Evolutionary conservation across 2,329 filamentous ascomycete species (phyloP).

Genomic region (Fusarium musae): DNA sequence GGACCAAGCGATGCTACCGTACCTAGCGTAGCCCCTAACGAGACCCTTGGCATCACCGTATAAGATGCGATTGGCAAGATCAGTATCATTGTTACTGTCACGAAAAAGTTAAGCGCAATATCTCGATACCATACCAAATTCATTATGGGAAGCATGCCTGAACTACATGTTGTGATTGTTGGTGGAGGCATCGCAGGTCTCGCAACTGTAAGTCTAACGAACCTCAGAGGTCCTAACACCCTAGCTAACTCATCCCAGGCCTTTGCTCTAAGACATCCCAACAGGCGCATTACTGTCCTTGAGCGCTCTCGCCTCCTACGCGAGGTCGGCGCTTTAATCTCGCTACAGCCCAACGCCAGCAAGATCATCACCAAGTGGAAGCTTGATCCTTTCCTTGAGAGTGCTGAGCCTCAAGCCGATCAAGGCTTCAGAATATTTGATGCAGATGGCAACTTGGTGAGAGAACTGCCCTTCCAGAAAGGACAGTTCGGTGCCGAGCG

Average conservation of each 20-base stretch:
- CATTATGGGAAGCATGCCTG: constrained; percentile 34
- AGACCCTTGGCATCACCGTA: constrained; percentile 3
- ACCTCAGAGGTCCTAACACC: fast-evolving
- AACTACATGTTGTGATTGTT: constrained; percentile 35
- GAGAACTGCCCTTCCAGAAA: constrained; percentile 31
- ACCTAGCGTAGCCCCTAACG: neutral
- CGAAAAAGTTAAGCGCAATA: neutral
- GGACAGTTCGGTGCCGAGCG: constrained; percentile 35
- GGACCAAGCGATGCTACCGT: neutral
- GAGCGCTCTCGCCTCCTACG: constrained; percentile 38
- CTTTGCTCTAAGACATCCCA: constrained; percentile 20
- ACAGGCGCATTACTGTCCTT: constrained; percentile 35
- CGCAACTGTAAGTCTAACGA: constrained; percentile 13
- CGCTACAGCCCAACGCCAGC: constrained; percentile 36
- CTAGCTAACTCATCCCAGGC: constrained; percentile 9
- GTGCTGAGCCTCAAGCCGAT: constrained; percentile 31
- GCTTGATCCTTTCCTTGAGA: constrained; percentile 23
- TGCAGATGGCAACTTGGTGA: constrained; percentile 22
- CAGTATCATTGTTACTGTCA: neutral
- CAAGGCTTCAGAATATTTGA: constrained; percentile 37
- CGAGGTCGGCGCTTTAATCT: constrained; percentile 37
- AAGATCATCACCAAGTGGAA: constrained; percentile 37
- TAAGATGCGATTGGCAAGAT: constrained; percentile 11
- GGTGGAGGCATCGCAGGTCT: constrained; percentile 38
- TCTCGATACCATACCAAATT: neutral